These are phyloP conservation scores for Magnusiomyces magnusii DNA, from an alignment of 1,139 yeast species.

Conservation along the genomic window DNA sequence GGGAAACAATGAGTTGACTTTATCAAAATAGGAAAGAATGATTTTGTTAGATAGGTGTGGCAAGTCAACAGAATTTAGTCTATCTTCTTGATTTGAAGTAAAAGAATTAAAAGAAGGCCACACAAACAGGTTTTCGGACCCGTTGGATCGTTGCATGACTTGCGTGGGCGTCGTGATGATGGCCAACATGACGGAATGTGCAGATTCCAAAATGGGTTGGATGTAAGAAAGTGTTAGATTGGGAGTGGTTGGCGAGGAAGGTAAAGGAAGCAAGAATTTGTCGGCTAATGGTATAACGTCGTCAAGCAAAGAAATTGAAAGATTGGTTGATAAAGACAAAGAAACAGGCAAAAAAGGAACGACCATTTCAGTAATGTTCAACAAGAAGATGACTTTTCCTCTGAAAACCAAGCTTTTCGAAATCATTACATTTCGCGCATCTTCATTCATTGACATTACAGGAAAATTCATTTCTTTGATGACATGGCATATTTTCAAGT, in stretches of 20 bases:
- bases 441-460: background rate
- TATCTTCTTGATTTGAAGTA: no score
- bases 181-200: slow-evolving; percentile 58
- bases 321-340: slow-evolving; percentile 12
- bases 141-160: slow-evolving; percentile 8
- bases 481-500: slow-evolving; percentile 3
- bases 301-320: slow-evolving; percentile 28
- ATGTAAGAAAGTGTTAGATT: slow-evolving; percentile 19
- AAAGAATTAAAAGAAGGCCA: slow-evolving; percentile 27
- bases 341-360: slow-evolving; percentile 31
- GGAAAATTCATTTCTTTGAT: slow-evolving; percentile 9
- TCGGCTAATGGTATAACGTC: slow-evolving; percentile 41
- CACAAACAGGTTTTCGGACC: slow-evolving; percentile 18
- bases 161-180: slow-evolving; percentile 13
- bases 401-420: slow-evolving; percentile 35
- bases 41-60: slow-evolving; percentile 24
- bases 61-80: slow-evolving; percentile 21
- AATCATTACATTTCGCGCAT: background rate
- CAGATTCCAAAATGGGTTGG: slow-evolving; percentile 48
- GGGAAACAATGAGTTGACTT: slow-evolving; percentile 50
- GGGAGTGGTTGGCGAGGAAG: slow-evolving; percentile 8
- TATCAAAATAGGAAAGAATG: slow-evolving; percentile 34
- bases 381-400: slow-evolving; percentile 47
- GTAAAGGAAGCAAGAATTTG: slow-evolving; percentile 36
- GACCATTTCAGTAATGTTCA: slow-evolving; percentile 54